phyloP scores from a whole-genome alignment of 345 rosid species.

The Eucalyptus guilfoylei region DNA sequence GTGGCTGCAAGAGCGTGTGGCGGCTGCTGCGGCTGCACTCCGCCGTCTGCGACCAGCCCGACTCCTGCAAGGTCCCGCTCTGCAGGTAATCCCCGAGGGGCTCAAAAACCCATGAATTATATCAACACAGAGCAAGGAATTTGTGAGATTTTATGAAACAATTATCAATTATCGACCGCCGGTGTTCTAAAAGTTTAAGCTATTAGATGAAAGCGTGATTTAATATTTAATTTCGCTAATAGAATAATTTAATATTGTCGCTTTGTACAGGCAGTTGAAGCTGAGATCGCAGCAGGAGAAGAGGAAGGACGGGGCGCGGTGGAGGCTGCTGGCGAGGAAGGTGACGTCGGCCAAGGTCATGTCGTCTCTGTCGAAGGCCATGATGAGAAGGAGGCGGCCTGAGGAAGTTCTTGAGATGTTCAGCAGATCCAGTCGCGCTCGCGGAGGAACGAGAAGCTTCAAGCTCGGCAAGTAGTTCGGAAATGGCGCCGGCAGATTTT shows the following conservation, averaged over 20 bases:
- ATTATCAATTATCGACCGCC: rapidly evolving
- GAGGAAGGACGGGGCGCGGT: slow-evolving; percentile 10
- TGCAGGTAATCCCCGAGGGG: slow-evolving; percentile 49
- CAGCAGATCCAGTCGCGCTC: background rate
- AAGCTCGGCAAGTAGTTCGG: background rate
- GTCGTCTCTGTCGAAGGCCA: slow-evolving; percentile 3
- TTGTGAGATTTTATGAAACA: no score
- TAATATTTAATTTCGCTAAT: rapidly evolving
- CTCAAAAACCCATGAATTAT: background rate
- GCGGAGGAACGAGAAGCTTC: background rate
- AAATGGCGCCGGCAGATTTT: background rate
- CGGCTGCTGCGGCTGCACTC: slow-evolving; percentile 86
- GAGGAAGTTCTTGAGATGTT: background rate
- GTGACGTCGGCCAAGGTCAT: slow-evolving; percentile 19
- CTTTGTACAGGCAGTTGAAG: slow-evolving; percentile 20
- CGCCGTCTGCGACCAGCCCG: slow-evolving; percentile 44
- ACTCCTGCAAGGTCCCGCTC: slow-evolving; percentile 73
- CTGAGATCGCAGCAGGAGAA: slow-evolving; percentile 14
- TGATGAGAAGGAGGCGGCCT: background rate
- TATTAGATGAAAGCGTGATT: no score
- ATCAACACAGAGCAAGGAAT: background rate
- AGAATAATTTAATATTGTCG: background rate
- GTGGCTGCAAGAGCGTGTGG: slow-evolving; percentile 75
- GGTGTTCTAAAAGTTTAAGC: rapidly evolving
- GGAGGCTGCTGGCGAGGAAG: slow-evolving; percentile 25